These are phyloP conservation scores for Leishmania aethiopica DNA, from an alignment of 208 protist genomes.

Conservation along the genomic window DNA sequence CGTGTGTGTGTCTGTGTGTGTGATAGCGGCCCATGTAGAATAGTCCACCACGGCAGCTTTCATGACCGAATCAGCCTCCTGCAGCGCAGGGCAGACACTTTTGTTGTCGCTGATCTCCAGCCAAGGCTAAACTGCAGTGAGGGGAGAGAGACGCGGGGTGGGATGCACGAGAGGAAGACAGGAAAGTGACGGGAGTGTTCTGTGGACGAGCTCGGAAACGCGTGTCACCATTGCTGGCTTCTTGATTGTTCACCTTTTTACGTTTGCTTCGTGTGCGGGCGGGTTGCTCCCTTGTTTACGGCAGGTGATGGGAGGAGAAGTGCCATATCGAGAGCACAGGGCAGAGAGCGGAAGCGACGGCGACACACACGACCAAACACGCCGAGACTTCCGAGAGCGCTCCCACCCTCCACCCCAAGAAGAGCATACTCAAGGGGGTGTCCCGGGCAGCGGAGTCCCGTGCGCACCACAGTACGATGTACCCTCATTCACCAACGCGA, in stretches of 20 bases:
- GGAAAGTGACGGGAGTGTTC: neutral
- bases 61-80: slow-evolving; percentile 7
- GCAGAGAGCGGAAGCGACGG: neutral
- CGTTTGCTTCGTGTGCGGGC: neutral
- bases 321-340: neutral
- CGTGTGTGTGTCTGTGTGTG: neutral
- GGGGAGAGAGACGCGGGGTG: neutral
- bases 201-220: neutral
- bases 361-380: neutral
- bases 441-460: neutral
- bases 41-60: neutral
- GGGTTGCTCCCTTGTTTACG: neutral
- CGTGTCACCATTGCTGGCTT: neutral
- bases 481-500: neutral
- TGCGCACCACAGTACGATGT: neutral
- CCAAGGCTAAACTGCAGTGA: slow-evolving; percentile 28
- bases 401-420: neutral
- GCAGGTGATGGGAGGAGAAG: neutral
- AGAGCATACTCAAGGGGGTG: neutral
- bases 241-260: neutral
- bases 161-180: neutral
- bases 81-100: neutral
- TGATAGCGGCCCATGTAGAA: neutral
- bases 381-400: neutral
- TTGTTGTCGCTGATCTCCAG: slow-evolving; percentile 26